Conservation (phyloP, 2,329 filamentous ascomycete genomes). For the Fonsecaea erecta region DNA sequence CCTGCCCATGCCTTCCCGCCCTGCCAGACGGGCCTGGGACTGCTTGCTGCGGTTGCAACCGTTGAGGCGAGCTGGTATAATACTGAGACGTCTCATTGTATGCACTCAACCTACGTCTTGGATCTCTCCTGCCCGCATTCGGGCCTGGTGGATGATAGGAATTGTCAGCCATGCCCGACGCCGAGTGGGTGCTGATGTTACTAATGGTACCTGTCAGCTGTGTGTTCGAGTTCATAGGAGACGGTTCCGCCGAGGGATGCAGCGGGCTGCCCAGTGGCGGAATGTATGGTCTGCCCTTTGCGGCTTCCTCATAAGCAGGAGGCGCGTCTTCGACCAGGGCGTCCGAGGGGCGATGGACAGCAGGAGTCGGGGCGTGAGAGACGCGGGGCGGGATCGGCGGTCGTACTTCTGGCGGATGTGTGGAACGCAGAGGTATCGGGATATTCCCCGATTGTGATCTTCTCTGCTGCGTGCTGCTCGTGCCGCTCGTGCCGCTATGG, state of each 20-base stretch:
- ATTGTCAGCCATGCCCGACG: slow-evolving; percentile 2
- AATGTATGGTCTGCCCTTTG: slow-evolving; percentile 60
- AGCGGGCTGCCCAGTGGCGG: slow-evolving; percentile 55
- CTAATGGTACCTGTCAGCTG: slow-evolving; percentile 33
- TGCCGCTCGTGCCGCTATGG: slow-evolving; percentile 27
- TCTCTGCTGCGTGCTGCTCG: slow-evolving; percentile 23
- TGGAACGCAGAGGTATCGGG: slow-evolving; percentile 22
- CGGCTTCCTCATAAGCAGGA: slow-evolving; percentile 69
- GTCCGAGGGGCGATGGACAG: slow-evolving; percentile 39
- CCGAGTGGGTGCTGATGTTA: slow-evolving; percentile 26
- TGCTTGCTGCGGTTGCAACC: slow-evolving; percentile 11
- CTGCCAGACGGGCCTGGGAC: slow-evolving; percentile 1
- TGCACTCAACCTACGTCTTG: slow-evolving; percentile 26
- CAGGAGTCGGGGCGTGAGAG: slow-evolving; percentile 34
- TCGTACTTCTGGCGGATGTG: slow-evolving; percentile 41
- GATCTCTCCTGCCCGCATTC: slow-evolving; percentile 27
- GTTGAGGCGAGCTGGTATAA: slow-evolving; percentile 13
- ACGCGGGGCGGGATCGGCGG: slow-evolving; percentile 54
- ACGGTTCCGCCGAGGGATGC: slow-evolving; percentile 41
- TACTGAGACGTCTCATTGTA: slow-evolving; percentile 29
- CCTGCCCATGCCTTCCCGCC: slow-evolving; percentile 11
- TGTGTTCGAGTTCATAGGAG: slow-evolving; percentile 30
- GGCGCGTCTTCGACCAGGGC: slow-evolving; percentile 58
- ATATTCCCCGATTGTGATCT: slow-evolving; percentile 36
- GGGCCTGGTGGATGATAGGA: slow-evolving; percentile 32